phyloP scores from a whole-genome alignment of 257 asterid species.

The Eucommia ulmoides region DNA sequence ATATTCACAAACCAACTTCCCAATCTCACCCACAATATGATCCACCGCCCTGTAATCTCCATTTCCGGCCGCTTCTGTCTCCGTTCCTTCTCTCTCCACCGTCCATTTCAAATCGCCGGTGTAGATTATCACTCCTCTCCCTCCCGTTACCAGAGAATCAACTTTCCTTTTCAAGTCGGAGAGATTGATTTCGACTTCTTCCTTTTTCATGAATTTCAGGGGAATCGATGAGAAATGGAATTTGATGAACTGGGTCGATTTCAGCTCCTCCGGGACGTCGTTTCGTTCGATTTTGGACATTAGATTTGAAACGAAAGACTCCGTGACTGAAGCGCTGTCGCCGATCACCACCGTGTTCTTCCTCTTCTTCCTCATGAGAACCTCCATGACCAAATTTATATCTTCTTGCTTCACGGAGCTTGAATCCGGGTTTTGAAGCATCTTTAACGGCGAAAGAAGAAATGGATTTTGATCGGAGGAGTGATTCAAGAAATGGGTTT shows the following conservation, averaged over 20 bases:
- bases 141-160: slow-evolving; percentile 24
- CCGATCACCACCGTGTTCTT: slow-evolving; percentile 42
- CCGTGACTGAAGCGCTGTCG: slow-evolving; percentile 28
- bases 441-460: slow-evolving; percentile 28
- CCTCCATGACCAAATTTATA: slow-evolving; percentile 23
- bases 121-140: slow-evolving; percentile 40
- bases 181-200: slow-evolving; percentile 50
- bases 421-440: slow-evolving; percentile 2
- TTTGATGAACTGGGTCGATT: slow-evolving; percentile 30
- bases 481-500: slow-evolving; percentile 12
- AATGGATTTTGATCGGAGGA: slow-evolving; percentile 20
- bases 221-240: slow-evolving; percentile 50
- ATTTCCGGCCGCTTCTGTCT: slow-evolving; percentile 1
- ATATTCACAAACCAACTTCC: slow-evolving; percentile 32
- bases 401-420: slow-evolving; percentile 20
- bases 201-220: slow-evolving; percentile 42
- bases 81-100: slow-evolving; percentile 7
- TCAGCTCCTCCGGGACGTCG: slow-evolving; percentile 45
- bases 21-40: slow-evolving; percentile 47
- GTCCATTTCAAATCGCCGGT: slow-evolving; percentile 72
- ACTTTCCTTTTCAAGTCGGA: slow-evolving; percentile 53
- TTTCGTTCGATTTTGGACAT: slow-evolving; percentile 36
- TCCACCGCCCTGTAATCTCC: slow-evolving; percentile 36
- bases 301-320: slow-evolving; percentile 28
- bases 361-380: slow-evolving; percentile 22